These are phyloP conservation scores for Penicillium macrosclerotiorum DNA, from an alignment of 495 filamentous ascomycete genomes.

Conservation along the genomic window DNA sequence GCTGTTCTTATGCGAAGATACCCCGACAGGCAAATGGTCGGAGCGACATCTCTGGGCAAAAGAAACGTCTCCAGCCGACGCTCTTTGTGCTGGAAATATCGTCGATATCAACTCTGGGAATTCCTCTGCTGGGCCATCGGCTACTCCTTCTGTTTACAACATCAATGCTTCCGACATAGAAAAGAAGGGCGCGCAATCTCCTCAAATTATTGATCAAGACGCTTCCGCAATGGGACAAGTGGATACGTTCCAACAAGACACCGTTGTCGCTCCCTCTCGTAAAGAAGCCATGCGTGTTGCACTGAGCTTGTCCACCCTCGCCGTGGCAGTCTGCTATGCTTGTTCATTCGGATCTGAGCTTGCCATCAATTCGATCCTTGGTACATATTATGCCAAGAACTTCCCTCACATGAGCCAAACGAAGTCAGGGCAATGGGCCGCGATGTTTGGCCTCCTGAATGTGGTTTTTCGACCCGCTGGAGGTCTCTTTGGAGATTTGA, in stretches of 20 bases:
- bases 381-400: slow-evolving; percentile 74
- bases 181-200: slow-evolving; percentile 37
- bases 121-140: slow-evolving; percentile 31
- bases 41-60: slow-evolving; percentile 57
- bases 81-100: slow-evolving; percentile 49
- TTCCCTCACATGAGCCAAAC: slow-evolving; percentile 76
- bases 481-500: slow-evolving; percentile 68
- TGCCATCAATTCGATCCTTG: slow-evolving; percentile 79
- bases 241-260: slow-evolving; percentile 52
- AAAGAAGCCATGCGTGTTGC: slow-evolving; percentile 56
- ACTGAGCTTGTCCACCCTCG: slow-evolving; percentile 64
- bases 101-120: slow-evolving; percentile 49
- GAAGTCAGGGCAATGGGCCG: slow-evolving; percentile 70
- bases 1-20: slow-evolving; percentile 77
- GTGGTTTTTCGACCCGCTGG: slow-evolving; percentile 71
- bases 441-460: slow-evolving; percentile 91
- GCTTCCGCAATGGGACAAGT: slow-evolving; percentile 53
- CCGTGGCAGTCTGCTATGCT: slow-evolving; percentile 70
- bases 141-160: slow-evolving; percentile 38
- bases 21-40: slow-evolving; percentile 78
- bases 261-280: slow-evolving; percentile 64
- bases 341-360: slow-evolving; percentile 87
- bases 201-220: slow-evolving; percentile 45
- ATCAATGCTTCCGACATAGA: slow-evolving; percentile 39
- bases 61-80: slow-evolving; percentile 11